A percentile compares a stretch with the other conserved stretches of the same genome.
Conservation (phyloP, 352 stramenopile species). For the Thalassiosira oceanica region DNA sequence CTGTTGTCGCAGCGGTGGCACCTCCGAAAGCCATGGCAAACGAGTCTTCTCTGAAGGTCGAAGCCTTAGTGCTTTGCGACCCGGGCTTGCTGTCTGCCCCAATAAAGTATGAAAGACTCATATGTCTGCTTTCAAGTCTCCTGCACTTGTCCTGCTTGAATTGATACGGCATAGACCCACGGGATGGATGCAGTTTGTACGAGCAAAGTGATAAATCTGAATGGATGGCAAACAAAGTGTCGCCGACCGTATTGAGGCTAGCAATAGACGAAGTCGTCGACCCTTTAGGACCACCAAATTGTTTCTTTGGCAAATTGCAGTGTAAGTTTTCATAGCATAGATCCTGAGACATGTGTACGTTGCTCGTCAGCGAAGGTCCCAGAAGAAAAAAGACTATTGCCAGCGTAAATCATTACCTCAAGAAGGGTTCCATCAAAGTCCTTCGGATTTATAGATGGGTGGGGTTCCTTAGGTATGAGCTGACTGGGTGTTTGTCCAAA, state of each 20-base stretch:
- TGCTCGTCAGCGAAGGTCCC: no score
- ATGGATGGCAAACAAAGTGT: slow-evolving; percentile 70
- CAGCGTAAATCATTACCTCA: no score
- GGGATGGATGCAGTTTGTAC: slow-evolving; percentile 64
- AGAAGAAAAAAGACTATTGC: no score
- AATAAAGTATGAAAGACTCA: slow-evolving; percentile 16
- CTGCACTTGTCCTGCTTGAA: slow-evolving; percentile 67
- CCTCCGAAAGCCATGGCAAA: slow-evolving; percentile 64
- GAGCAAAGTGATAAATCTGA: slow-evolving; percentile 73
- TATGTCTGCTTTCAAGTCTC: slow-evolving; percentile 36
- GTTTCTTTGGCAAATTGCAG: slow-evolving; percentile 71
- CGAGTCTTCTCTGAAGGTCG: no score
- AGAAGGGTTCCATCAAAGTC: no score
- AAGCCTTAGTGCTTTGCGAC: no score
- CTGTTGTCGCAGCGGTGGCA: slow-evolving; percentile 47
- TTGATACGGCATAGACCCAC: slow-evolving; percentile 45
- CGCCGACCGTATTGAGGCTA: slow-evolving; percentile 57
- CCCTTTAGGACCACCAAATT: slow-evolving; percentile 60
- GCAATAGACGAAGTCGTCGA: slow-evolving; percentile 49
- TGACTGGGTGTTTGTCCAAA: slow-evolving; percentile 97
- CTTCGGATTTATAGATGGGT: slow-evolving; percentile 52
- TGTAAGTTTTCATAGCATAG: slow-evolving; percentile 43
- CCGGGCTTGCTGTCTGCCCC: no score
- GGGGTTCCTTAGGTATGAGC: slow-evolving; percentile 84
- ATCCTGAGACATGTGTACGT: no score